A percentile compares a stretch with the other conserved stretches of the same genome.
Conservation (phyloP, 192 early-diverging fungal species). For the Coemansia sp. region DNA sequence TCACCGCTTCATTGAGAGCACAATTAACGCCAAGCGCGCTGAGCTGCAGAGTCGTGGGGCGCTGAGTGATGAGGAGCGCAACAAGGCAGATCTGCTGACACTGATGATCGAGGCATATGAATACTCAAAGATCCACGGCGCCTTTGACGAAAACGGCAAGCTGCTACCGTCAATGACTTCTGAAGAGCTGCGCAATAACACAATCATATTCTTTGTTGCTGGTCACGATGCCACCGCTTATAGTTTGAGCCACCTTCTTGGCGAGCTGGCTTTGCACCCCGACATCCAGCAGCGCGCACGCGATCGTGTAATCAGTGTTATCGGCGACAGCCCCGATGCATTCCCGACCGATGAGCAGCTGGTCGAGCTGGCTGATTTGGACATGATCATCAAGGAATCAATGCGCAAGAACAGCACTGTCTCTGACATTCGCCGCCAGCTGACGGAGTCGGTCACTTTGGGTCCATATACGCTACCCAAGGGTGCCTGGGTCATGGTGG, state of each 20-base stretch:
- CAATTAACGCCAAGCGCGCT: constrained; percentile 35
- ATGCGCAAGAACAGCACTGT: constrained; percentile 49
- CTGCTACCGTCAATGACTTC: constrained; percentile 44
- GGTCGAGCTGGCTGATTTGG: constrained; percentile 48
- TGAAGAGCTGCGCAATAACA: constrained; percentile 55
- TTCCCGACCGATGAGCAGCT: constrained; percentile 57
- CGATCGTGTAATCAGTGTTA: constrained; percentile 39
- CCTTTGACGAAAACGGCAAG: constrained; percentile 48
- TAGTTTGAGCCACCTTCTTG: constrained; percentile 40
- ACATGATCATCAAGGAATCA: constrained; percentile 56
- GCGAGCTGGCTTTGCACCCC: constrained; percentile 53
- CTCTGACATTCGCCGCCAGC: constrained; percentile 33
- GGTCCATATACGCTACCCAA: constrained; percentile 56
- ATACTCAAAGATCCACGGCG: constrained; percentile 38
- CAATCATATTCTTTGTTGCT: constrained; percentile 59
- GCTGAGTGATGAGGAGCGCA: constrained; percentile 45
- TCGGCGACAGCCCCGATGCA: constrained; percentile 52
- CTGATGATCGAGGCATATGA: constrained; percentile 60
- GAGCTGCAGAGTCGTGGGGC: constrained; percentile 19
- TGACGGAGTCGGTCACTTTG: constrained; percentile 52
- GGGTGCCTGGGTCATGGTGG: constrained; percentile 55
- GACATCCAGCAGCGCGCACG: constrained; percentile 49
- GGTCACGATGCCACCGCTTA: constrained; percentile 57
- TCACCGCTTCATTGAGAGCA: constrained; percentile 46
- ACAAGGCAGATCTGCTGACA: constrained; percentile 54